phyloP scores from a whole-genome alignment of 768 basidiomycete species.

The Russula sp. region DNA sequence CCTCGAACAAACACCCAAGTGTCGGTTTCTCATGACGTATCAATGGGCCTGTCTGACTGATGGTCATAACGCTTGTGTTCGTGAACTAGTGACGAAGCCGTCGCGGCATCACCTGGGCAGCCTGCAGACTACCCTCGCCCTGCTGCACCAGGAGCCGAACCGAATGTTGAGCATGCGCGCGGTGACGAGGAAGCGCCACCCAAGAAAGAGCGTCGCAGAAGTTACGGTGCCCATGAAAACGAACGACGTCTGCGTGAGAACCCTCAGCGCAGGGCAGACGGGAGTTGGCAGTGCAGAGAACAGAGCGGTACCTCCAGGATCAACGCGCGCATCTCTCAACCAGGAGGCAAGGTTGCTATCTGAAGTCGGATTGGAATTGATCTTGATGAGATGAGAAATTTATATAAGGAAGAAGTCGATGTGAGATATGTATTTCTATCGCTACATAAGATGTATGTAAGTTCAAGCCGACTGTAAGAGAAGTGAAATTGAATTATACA shows the following conservation, averaged over 20 bases:
- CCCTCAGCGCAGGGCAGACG: conserved; percentile 20
- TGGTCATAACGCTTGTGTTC: neutral
- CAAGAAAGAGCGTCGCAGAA: conserved; percentile 20
- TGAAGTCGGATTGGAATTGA: conserved; percentile 25
- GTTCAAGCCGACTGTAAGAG: neutral
- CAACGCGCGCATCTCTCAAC: conserved; percentile 51
- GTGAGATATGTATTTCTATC: neutral
- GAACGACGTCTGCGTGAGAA: conserved; percentile 23
- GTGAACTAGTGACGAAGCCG: conserved; percentile 11
- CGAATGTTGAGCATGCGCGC: conserved; percentile 5
- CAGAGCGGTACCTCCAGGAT: conserved; percentile 26
- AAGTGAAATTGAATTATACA: neutral
- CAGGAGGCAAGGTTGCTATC: conserved; percentile 41
- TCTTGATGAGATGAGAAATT: neutral
- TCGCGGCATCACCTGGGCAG: conserved; percentile 15
- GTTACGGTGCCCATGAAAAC: conserved; percentile 18
- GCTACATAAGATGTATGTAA: neutral
- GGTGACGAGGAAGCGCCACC: conserved; percentile 20
- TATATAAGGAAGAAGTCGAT: neutral
- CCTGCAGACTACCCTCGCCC: conserved; percentile 25
- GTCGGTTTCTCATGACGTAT: conserved; percentile 6
- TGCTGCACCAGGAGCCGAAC: conserved; percentile 14
- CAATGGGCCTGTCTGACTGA: neutral
- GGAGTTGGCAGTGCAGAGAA: conserved; percentile 21
- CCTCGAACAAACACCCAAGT: conserved; percentile 8